phyloP scores from a whole-genome alignment of 495 filamentous ascomycete genomes.

The Staphylotrichum tortipilum region DNA sequence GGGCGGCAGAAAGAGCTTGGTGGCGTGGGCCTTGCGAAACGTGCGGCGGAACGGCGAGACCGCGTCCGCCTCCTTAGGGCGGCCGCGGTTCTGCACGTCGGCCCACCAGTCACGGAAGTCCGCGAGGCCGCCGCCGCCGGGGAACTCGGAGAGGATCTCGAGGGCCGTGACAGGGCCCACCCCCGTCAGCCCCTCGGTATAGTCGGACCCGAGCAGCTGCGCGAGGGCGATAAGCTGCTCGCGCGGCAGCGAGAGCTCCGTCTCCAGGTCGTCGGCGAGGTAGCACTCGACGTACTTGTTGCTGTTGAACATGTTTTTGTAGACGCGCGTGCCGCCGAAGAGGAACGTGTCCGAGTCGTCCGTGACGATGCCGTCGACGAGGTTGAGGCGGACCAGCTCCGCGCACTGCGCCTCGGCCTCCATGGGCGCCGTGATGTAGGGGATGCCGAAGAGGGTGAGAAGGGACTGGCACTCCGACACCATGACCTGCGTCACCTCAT shows the following conservation, averaged over 20 bases:
- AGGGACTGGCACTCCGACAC: conserved; percentile 89
- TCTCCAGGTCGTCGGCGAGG: conserved; percentile 74
- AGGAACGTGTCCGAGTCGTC: conserved; percentile 97
- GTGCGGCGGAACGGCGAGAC: conserved; percentile 64
- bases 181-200: conserved; percentile 82
- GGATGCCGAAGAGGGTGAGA: conserved; percentile 80
- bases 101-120: conserved; percentile 84
- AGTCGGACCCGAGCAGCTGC: conserved; percentile 85
- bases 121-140: conserved; percentile 40
- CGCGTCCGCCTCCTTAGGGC: conserved; percentile 45
- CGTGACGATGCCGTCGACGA: conserved; percentile 97
- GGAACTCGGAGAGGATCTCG: conserved; percentile 88
- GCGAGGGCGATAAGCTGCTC: conserved; percentile 78
- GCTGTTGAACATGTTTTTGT: conserved; percentile 99
- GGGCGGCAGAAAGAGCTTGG: conserved; percentile 76
- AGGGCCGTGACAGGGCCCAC: conserved; percentile 90
- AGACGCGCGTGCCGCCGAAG: conserved; percentile 90
- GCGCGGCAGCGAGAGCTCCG: conserved; percentile 77
- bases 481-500: conserved; percentile 93
- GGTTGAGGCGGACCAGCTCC: conserved; percentile 70
- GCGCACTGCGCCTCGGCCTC: conserved; percentile 98
- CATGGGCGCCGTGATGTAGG: conserved; percentile 96
- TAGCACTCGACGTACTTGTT: conserved; percentile 98
- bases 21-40: conserved; percentile 61
- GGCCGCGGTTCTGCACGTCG: conserved; percentile 53